phyloP scores from a whole-genome alignment of 352 stramenopile genomes.

The Pythium guiyangense region DNA sequence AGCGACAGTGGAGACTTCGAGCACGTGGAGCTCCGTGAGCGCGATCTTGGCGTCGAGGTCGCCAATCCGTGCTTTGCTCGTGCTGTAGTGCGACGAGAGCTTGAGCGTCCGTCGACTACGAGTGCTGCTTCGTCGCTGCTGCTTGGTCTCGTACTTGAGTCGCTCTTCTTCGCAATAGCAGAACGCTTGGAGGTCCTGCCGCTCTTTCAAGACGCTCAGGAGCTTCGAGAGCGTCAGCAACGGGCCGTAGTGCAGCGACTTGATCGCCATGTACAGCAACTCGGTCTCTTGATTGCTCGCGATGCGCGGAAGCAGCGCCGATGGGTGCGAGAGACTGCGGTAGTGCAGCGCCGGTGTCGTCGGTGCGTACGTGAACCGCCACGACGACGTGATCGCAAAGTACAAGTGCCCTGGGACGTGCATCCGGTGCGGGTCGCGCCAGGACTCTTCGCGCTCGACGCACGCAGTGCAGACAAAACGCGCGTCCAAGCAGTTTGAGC shows the following conservation, averaged over 20 bases:
- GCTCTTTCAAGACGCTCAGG: constrained; percentile 47
- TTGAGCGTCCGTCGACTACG: constrained; percentile 24
- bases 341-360: constrained; percentile 24
- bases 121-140: constrained; percentile 4
- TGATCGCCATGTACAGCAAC: constrained; percentile 61
- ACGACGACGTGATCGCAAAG: constrained; percentile 44
- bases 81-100: constrained; percentile 50
- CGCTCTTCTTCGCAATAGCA: constrained; percentile 58
- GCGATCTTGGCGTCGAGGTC: constrained; percentile 41
- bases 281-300: constrained; percentile 47
- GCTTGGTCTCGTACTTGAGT: constrained; percentile 28
- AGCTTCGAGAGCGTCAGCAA: constrained; percentile 51
- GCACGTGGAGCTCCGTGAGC: constrained; percentile 54
- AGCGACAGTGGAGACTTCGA: constrained; percentile 43
- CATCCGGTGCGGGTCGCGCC: constrained; percentile 39
- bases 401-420: constrained; percentile 67
- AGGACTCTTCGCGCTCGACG: constrained; percentile 41
- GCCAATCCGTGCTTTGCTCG: constrained; percentile 48
- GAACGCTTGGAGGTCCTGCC: constrained; percentile 58
- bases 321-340: constrained; percentile 37
- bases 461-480: constrained; percentile 48
- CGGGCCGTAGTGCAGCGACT: constrained; percentile 60
- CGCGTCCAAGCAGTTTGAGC: constrained; percentile 48
- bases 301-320: constrained; percentile 51
- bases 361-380: constrained; percentile 31